phyloP scores from a whole-genome alignment of 345 rosid species.

The Iberis pinnata region DNA sequence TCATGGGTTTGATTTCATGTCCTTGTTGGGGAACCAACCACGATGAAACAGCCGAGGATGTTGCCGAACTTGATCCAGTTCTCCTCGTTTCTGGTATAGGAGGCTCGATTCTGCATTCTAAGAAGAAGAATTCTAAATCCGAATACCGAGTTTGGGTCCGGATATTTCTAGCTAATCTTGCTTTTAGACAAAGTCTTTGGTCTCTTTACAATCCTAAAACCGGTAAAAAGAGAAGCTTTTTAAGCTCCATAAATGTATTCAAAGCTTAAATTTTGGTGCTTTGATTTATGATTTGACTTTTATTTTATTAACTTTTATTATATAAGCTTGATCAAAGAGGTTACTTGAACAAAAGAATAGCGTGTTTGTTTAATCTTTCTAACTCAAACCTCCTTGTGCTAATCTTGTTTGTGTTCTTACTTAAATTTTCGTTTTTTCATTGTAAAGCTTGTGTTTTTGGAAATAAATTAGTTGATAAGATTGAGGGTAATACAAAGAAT shows the following conservation, averaged over 20 bases:
- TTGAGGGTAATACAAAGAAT: no score
- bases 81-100: slow-evolving; percentile 76
- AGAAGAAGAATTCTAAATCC: slow-evolving; percentile 46
- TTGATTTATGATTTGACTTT: not conserved
- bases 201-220: slow-evolving; percentile 70
- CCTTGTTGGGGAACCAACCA: slow-evolving; percentile 45
- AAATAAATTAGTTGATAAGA: no score
- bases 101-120: slow-evolving; percentile 67
- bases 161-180: slow-evolving; percentile 62
- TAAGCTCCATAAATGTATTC: not conserved
- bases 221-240: slow-evolving; percentile 30
- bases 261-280: not conserved
- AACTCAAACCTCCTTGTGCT: not conserved
- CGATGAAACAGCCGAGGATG: slow-evolving; percentile 6
- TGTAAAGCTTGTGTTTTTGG: not conserved
- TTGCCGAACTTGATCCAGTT: slow-evolving; percentile 50
- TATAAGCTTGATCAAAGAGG: no score
- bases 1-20: slow-evolving; percentile 28
- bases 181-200: slow-evolving; percentile 71
- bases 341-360: no score
- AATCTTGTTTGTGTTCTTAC: slow-evolving; percentile 4
- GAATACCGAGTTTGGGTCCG: slow-evolving; percentile 84
- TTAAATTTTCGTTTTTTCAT: not conserved
- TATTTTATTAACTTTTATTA: no score
- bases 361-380: no score